Evolutionary conservation across 352 stramenopile genomes (phyloP), one percentile per base, ranked within the genome.

Genomic region (Pythium plurisporium): DNA sequence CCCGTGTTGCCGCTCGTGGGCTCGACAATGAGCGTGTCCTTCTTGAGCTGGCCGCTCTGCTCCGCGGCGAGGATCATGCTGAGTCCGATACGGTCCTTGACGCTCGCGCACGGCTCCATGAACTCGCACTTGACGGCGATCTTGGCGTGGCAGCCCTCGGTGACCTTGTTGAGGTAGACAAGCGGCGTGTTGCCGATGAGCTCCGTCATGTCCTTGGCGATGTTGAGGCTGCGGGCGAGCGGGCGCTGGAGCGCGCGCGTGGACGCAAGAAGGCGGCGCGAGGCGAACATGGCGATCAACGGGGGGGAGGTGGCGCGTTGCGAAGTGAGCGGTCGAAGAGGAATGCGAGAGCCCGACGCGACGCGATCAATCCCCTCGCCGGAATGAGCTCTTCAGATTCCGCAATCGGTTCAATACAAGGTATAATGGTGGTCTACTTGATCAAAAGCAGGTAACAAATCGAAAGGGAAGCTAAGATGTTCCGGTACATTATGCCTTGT

Each of bases 111-210:
- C n/a, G 85, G 85, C 66, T 94, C 83, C 81, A 93, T 91, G 69
- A 94, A 94, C 69, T 94, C 85, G 74, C 79, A 91, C 67, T 94
- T 94, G 64, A 90, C 85, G n/a, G 82, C 82, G 60, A 94, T 87
- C 67, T 91, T 89, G 52, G 85, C 85, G 73, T 85, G 62, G 63
- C 73, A 87, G 43, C 79, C 79, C 55, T 90, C 76, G 0, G 81
- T 89, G 46, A 93, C 82, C 51, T 65, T 73, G 68, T 95, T 92
- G 36, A 98, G 71, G 74, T 96, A 96, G 34, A 98, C 89, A 20
- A 98, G 72, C 34, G 95, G 95, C 25, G 95, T 98, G 60, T 95
- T 96, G 34, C 95, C 95, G 69, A 98, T 98, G 46, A 98, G 82
- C 54, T 89, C 90, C 22, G 96, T 96, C 70, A 98, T 91, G 69